phyloP scores from a whole-genome alignment of 441 rosid species.

The Brassica hybrid region DNA sequence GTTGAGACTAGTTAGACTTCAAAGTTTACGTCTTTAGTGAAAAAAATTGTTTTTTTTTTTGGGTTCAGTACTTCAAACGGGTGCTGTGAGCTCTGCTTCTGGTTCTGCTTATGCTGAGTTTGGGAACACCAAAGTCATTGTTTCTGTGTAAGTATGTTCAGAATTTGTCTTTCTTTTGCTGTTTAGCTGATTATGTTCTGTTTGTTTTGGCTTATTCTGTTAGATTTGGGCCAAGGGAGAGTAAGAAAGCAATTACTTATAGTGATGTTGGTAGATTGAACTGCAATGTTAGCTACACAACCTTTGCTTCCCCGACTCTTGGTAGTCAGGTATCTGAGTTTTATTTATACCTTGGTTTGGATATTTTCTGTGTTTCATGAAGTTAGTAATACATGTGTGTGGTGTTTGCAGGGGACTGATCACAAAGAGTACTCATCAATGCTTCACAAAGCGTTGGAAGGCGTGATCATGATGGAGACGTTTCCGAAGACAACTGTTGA shows the following conservation, averaged over 20 bases:
- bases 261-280: constrained; percentile 83
- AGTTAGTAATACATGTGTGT: constrained; percentile 13
- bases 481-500: constrained; percentile 90
- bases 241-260: constrained; percentile 93
- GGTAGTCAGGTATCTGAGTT: constrained; percentile 65
- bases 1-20: constrained; percentile 5
- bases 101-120: constrained; percentile 97
- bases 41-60: background rate
- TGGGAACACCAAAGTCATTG: constrained; percentile 92
- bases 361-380: constrained; percentile 10
- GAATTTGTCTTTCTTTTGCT: background rate
- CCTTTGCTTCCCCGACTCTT: constrained; percentile 66
- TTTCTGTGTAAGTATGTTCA: constrained; percentile 63
- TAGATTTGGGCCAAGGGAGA: constrained; percentile 98
- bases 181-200: constrained; percentile 1
- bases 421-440: constrained; percentile 78
- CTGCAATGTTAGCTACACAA: constrained; percentile 85
- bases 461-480: constrained; percentile 78
- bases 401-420: constrained; percentile 64
- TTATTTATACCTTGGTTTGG: too few species aligned
- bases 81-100: constrained; percentile 84
- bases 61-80: constrained; percentile 71
- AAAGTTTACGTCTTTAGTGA: constrained; percentile 3
- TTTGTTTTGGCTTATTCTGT: constrained; percentile 62
- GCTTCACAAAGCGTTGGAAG: constrained; percentile 96